Conservation (phyloP, 495 filamentous ascomycete genomes). For the Eremomyces bilateralis region DNA sequence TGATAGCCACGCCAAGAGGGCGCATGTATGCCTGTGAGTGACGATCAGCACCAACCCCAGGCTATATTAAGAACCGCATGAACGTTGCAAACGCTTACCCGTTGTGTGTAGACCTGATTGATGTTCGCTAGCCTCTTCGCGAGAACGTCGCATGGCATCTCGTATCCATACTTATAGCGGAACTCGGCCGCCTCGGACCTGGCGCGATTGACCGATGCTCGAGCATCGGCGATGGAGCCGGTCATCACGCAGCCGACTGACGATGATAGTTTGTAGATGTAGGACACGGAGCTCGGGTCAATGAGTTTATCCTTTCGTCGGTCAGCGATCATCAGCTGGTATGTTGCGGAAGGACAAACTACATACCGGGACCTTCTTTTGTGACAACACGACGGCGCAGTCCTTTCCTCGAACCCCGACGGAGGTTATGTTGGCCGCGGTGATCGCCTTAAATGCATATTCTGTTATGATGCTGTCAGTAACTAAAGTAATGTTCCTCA, state of each 20-base stretch:
- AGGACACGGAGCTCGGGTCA: constrained; percentile 88
- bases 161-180: constrained; percentile 94
- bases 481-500: too few species aligned
- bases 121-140: constrained; percentile 96
- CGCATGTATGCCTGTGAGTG: constrained; percentile 79
- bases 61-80: background rate
- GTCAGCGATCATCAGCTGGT: constrained; percentile 4
- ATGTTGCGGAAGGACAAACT: background rate
- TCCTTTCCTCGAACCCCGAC: constrained; percentile 88
- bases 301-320: constrained; percentile 82
- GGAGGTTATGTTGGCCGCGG: constrained; percentile 94
- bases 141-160: constrained; percentile 95
- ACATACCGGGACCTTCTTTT: constrained; percentile 97
- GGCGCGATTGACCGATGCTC: constrained; percentile 76
- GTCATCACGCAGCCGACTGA: constrained; percentile 97
- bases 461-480: too few species aligned
- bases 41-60: background rate
- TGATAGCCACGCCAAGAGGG: constrained; percentile 83
- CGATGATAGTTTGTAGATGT: constrained; percentile 90
- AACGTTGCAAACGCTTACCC: constrained; percentile 31
- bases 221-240: constrained; percentile 90
- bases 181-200: constrained; percentile 93
- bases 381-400: constrained; percentile 89
- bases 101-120: constrained; percentile 96
- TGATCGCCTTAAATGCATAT: constrained; percentile 99